These are phyloP conservation scores for Periconia sp. DNA, from an alignment of 2,329 filamentous ascomycete species.

Conservation along the genomic window DNA sequence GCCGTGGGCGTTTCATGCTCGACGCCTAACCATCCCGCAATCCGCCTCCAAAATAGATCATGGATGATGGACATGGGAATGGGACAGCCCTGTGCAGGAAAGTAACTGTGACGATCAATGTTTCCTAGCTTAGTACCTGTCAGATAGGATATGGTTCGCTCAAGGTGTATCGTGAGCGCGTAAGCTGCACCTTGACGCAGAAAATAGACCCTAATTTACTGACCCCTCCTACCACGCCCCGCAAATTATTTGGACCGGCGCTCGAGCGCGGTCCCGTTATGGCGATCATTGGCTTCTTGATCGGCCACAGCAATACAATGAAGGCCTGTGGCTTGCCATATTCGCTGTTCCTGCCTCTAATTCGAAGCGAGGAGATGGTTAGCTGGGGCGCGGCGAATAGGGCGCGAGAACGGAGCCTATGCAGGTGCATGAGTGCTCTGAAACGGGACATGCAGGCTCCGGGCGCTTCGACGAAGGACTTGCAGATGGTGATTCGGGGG, in stretches of 20 bases:
- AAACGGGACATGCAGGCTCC: constrained; percentile 28
- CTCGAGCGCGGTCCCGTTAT: constrained; percentile 3
- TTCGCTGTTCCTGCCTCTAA: constrained; percentile 12
- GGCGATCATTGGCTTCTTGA: constrained; percentile 10
- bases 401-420: constrained; percentile 14
- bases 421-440: constrained; percentile 23
- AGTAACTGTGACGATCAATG: constrained; percentile 16
- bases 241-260: constrained; percentile 12
- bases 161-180: constrained; percentile 30
- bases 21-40: constrained; percentile 13
- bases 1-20: constrained; percentile 37
- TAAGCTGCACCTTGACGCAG: constrained; percentile 23
- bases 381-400: constrained; percentile 19
- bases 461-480: constrained; percentile 31
- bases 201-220: constrained; percentile 16
- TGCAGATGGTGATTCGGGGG: constrained; percentile 30
- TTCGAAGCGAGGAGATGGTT: too few species aligned
- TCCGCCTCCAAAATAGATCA: constrained; percentile 29
- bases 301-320: constrained; percentile 15
- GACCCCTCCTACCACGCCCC: not conserved
- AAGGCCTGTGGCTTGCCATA: constrained; percentile 28
- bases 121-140: constrained; percentile 10
- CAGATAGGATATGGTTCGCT: too few species aligned
- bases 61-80: constrained; percentile 15
- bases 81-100: constrained; percentile 6